phyloP scores from a whole-genome alignment of 2,329 filamentous ascomycete species.

The Colletotrichum spinosum region DNA sequence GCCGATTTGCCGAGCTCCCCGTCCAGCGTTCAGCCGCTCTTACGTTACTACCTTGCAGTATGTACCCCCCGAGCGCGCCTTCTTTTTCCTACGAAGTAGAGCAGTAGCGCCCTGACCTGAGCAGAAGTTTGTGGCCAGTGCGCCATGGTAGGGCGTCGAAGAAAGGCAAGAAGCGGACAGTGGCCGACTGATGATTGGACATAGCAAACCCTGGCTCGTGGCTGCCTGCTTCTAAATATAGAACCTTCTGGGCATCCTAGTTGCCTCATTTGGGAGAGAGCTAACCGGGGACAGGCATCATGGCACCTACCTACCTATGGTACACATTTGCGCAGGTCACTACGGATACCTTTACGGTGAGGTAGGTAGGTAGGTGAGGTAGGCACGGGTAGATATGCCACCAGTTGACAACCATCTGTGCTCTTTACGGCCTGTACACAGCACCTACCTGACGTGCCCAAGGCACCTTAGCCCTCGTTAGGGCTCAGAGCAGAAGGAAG shows the following conservation, averaged over 20 bases:
- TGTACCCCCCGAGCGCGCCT: neutral
- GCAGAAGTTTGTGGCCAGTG: neutral
- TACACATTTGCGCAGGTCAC: too few species aligned
- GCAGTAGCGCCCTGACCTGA: slow-evolving; percentile 4
- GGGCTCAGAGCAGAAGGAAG: slow-evolving; percentile 10
- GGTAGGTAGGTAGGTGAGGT: neutral
- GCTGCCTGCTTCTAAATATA: slow-evolving; percentile 30
- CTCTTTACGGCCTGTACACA: too few species aligned
- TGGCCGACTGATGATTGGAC: slow-evolving; percentile 19
- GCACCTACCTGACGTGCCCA: too few species aligned
- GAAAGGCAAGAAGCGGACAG: slow-evolving; percentile 26
- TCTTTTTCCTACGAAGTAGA: slow-evolving; percentile 22
- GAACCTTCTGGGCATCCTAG: neutral
- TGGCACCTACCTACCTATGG: too few species aligned
- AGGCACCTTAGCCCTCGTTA: too few species aligned
- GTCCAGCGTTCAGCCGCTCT: neutral
- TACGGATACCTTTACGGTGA: slow-evolving; percentile 3
- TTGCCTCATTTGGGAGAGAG: slow-evolving; percentile 14
- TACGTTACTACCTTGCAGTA: neutral
- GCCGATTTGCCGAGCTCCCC: slow-evolving; percentile 31
- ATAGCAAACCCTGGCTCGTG: slow-evolving; percentile 2
- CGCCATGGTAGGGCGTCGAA: neutral
- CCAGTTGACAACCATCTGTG: too few species aligned
- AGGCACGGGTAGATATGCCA: too few species aligned
- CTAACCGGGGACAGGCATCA: too few species aligned